These are phyloP conservation scores for Diplogelasinospora grovesii DNA, from an alignment of 495 filamentous ascomycete genomes.

Conservation along the genomic window DNA sequence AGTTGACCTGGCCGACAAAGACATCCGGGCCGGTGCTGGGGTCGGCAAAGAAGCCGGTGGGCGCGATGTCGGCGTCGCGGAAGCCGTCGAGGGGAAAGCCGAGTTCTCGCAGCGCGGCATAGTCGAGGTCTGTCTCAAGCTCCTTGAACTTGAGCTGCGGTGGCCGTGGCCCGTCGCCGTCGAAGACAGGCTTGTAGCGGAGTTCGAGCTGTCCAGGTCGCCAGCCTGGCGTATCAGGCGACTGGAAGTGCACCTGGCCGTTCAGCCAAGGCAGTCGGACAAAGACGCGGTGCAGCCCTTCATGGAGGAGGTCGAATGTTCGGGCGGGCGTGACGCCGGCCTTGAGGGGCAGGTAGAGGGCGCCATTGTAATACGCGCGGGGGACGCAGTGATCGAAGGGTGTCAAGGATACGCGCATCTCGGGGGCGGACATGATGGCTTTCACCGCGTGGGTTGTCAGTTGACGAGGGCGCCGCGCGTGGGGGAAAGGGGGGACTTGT, in stretches of 20 bases:
- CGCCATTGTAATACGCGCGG: conserved; percentile 2
- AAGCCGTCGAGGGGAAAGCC: conserved; percentile 9
- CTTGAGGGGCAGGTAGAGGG: conserved; percentile 8
- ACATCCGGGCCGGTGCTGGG: conserved; percentile 9
- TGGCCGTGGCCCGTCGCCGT: conserved; percentile 1
- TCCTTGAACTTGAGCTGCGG: conserved; percentile 10
- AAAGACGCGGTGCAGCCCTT: conserved; percentile 8
- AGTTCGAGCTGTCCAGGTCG: conserved; percentile 19
- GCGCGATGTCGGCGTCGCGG: conserved; percentile 8
- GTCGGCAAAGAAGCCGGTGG: neutral
- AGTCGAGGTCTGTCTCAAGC: conserved; percentile 4
- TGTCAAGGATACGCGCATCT: no score
- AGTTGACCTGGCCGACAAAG: conserved; percentile 13
- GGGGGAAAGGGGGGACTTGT: no score
- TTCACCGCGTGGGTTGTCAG: no score
- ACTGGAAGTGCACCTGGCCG: conserved; percentile 6
- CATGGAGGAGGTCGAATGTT: conserved; percentile 6
- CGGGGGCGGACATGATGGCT: no score
- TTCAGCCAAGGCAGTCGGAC: conserved; percentile 12
- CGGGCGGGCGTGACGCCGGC: neutral
- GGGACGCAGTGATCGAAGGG: conserved; percentile 11
- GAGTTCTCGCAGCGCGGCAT: conserved; percentile 6
- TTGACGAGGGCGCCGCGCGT: no score
- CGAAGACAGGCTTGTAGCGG: conserved; percentile 5
- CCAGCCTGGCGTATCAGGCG: conserved; percentile 9